phyloP scores from a whole-genome alignment of 2,329 filamentous ascomycete genomes.

The Penicillium psychrosexuale region DNA sequence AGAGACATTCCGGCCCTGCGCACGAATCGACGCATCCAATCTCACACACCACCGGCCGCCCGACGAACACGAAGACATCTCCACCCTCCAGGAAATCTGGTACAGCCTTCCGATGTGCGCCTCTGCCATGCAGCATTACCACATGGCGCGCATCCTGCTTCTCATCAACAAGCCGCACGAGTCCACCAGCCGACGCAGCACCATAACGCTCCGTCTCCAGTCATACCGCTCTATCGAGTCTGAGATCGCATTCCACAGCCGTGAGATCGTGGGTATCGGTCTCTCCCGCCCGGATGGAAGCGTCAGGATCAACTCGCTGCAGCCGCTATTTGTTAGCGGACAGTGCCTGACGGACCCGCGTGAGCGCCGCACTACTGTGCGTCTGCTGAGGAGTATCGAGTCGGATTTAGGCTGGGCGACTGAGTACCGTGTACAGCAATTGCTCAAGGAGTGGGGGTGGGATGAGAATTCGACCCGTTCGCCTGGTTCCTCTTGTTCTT shows the following conservation, averaged over 20 bases:
- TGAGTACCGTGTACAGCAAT: conserved; percentile 56
- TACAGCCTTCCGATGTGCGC: conserved; percentile 65
- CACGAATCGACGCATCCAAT: conserved; percentile 44
- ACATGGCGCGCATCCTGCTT: conserved; percentile 44
- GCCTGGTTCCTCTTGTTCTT: conserved; percentile 10
- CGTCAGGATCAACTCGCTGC: conserved; percentile 58
- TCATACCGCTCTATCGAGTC: conserved; percentile 58
- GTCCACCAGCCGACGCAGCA: conserved; percentile 49
- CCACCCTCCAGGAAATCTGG: conserved; percentile 57
- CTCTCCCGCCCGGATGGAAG: conserved; percentile 57
- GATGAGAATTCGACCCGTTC: conserved; percentile 18
- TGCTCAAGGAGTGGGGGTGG: conserved; percentile 45
- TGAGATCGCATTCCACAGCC: conserved; percentile 56
- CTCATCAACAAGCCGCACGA: conserved; percentile 45
- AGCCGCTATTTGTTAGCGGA: conserved; percentile 62
- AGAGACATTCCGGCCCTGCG: conserved; percentile 58
- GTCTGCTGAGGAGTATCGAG: conserved; percentile 58
- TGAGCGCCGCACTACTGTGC: conserved; percentile 56
- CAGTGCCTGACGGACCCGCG: conserved; percentile 55
- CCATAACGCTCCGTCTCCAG: conserved; percentile 53
- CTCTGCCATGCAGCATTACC: conserved; percentile 54
- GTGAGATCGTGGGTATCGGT: conserved; percentile 61
- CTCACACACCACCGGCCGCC: conserved; percentile 21
- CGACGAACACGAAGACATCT: conserved; percentile 34
- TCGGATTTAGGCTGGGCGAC: conserved; percentile 64